Base-by-base conservation (phyloP, 225 moss, liverwort and hornwort genomes). In the Neckera pumila region DNA sequence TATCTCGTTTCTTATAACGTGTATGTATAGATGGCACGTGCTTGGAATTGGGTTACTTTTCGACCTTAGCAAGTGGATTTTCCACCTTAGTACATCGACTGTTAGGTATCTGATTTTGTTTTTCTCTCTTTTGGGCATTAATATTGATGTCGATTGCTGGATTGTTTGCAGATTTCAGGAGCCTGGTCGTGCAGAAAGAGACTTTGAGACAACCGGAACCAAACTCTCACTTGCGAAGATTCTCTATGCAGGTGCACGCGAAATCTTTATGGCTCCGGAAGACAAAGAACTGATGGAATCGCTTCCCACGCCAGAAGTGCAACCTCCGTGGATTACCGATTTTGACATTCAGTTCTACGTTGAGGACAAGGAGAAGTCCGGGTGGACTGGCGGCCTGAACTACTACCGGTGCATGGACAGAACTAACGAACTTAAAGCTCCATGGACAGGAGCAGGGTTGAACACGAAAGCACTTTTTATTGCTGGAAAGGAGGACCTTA, bases 301-400 rank as follows among this genome's bases (percentile, higher is more conserved):
- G 20, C 15, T 85, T 30, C 91, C 92, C 14, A 86, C 64, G 71
- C 89, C 89, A 15, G 80, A 89, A 78, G 17, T 23, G 28, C 91
- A 94, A 36, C 95, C 96, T 25, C 85, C 93, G 10, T 97, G 95
- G 96, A 91, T 96, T 26, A 92, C 93, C 20, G 93, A 95, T 27
- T 92, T 92, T 34, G 96, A 98, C 87, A 88, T 98, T 34, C 69
- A 91, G 71, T 90, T 91, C 88, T 95, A 95, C 83, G 86, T 90
- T 15, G 85, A 92, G 80, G 89, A 92, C 66, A 94, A 93, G 59
- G 90, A 95, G 89, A 93, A 82, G 81, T 93, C 94, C 38, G 96
- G 96, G 77, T 95, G 95, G 86, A 96, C 95, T 11, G 96, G 96
- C 15, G 89, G 93, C 11, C 87, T 98, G 14, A 98, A 95, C 86